Base-by-base conservation (phyloP, 164 flowering plant species). In the Stephania japonica region DNA sequence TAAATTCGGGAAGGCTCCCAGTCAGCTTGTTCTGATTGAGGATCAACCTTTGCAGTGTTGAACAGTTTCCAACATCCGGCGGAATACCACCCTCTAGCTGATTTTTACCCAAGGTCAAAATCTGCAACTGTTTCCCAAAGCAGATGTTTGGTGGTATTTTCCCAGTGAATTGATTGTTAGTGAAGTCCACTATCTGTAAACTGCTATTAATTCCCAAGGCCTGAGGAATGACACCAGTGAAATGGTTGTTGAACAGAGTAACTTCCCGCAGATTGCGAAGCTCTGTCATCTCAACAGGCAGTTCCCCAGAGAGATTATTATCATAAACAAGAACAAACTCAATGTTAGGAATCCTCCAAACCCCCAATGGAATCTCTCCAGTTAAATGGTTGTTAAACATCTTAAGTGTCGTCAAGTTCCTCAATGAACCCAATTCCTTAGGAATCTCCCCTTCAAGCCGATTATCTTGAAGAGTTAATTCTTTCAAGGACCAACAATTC, bases 111-210 rank as follows among this genome's bases (percentile, higher is more conserved):
- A 92, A 42, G 72, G 63, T 80, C 70, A 92, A 77, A 75, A 79
- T 64, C 27, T 38, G 50, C 66, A 89, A 63, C 38, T 70, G 75
- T 71, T 83, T 88, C 19, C 87, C 72, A 63, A 41, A 84, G 79
- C 98, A 93, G 68, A 93, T 82, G 74, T 83, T 79, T 16, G 90
- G 89, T 0, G 98, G 98, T 38, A 93, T 86, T 66, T 76, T 79
- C 38, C 98, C 98, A 13, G 84, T 78, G 79, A 93, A 91, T 6
- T 26, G 74, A 68, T 93, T 93, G 80, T 85, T 82, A 0, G 85
- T 86, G 69, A 93, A 81, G 47, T 93, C 98, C 64, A 93, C 61
- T 70, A 24, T 47, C 50, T 64, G 73, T 41, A 93, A 78, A 80
- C 87, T 86, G 72, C 88, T 81, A 38, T 87, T 88, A 21, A 88